Evolutionary conservation across 345 rosid genomes (phyloP), one percentile per base, ranked within the genome.

Genomic region (Hibiscus tridactylites): DNA sequence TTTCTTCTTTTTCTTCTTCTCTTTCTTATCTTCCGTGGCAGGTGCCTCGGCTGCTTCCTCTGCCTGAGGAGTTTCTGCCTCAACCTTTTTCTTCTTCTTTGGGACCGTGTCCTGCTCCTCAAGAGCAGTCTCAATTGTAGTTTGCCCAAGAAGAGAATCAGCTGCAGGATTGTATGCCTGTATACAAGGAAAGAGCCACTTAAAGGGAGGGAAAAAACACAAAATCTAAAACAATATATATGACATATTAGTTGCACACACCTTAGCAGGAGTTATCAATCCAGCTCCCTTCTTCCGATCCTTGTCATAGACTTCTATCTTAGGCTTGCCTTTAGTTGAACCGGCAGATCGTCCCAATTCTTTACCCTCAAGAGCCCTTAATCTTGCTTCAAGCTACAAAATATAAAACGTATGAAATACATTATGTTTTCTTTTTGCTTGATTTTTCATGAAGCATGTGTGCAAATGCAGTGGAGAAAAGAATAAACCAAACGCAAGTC

Each of bases 271-370:
- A 21, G 24, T 21, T 21, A 21, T 21, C 24, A 21, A 21, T 1
- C 24, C 24, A 21, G 24, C 71, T 8, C 91, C 90, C 75, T 75
- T 83, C 90, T 86, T 93, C 26, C 86, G 72, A 75, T 94, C 97
- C 74, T 90, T 91, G 79, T 91, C 91, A 79, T 90, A 90, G 59
- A 76, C 90, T 81, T 90, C 96, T 46, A 88, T 87, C 84, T 90
- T 94, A 8, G 98, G 97, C 44, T 94, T 94, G 72, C 97, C 93
- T 79, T 88, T 90, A 19, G 88, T 86, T 61, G 97, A 91, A 39
- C 97, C 98, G 61, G 96, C 90, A 53, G 91, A 82, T 2, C 84
- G 88, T 57, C 90, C 82, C 73, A 88, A 72, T 70, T 90, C 96
- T 77, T 74, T 87, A 29, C 95, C 96, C 77, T 94, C 96, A 2